A percentile compares a stretch with the other conserved stretches of the same genome.
phyloP scores from a whole-genome alignment of 2,329 filamentous ascomycete genomes.

The Bipolaris cookei region DNA sequence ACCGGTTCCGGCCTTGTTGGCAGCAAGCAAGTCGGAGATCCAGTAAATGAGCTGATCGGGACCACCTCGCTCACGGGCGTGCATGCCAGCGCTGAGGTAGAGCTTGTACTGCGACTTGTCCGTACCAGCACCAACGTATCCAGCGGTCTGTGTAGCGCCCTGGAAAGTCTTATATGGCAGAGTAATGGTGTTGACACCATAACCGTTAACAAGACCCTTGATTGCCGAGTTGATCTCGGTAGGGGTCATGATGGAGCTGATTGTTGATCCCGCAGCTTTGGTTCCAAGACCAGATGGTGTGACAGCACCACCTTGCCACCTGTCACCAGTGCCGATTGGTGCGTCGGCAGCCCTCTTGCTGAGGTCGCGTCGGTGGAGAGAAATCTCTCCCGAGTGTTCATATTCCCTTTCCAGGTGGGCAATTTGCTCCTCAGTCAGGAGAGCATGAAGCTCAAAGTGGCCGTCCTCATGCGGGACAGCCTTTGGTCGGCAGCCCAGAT shows the following conservation, averaged over 20 bases:
- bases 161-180: constrained; percentile 56
- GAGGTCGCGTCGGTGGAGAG: constrained; percentile 29
- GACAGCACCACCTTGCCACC: constrained; percentile 52
- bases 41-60: constrained; percentile 65
- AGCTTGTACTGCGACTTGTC: constrained; percentile 53
- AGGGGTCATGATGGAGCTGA: constrained; percentile 56
- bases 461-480: constrained; percentile 40
- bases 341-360: constrained; percentile 40
- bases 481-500: constrained; percentile 45
- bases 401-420: constrained; percentile 39
- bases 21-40: constrained; percentile 62
- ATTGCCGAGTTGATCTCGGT: constrained; percentile 56
- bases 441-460: constrained; percentile 41
- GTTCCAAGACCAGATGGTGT: constrained; percentile 54
- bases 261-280: constrained; percentile 43
- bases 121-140: constrained; percentile 55
- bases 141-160: constrained; percentile 50
- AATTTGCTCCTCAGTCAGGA: constrained; percentile 45
- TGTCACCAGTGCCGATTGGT: constrained; percentile 48
- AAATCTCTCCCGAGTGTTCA: constrained; percentile 28
- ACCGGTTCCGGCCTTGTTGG: constrained; percentile 57
- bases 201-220: constrained; percentile 51
- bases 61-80: constrained; percentile 64
- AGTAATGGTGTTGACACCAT: constrained; percentile 52
- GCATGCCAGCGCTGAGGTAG: constrained; percentile 61